Evolutionary conservation across 1,284 basidiomycete species (phyloP), one percentile per base, ranked within the genome.

Genomic region (Trichosporon ovoides): DNA sequence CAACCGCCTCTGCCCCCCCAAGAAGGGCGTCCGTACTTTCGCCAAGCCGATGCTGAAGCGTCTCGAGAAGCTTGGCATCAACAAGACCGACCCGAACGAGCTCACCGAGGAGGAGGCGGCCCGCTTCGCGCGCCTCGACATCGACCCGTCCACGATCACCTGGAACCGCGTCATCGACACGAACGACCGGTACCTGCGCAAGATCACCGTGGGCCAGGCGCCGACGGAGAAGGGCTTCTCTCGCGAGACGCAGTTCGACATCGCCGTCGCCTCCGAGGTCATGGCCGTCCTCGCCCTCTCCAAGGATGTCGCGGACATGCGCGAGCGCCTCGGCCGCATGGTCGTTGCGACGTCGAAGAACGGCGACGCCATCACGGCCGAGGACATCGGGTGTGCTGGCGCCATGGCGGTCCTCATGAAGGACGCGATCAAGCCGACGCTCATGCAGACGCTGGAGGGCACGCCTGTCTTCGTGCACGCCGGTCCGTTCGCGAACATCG

Each of bases 381-480:
- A 98, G 75, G 95, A 98, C 77, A 84, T 98, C 61, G 95, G 95
- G 68, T 91, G 91, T 68, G 89, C 92, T 64, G 95, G 95, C 63
- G 95, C 95, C 57, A 85, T 98, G 62, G 90, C 96, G 13, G 95
- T 98, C 52, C 83, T 98, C 61, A 91, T 98, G 88, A 98, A 98
- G 82, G 95, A 98, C 72, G 91, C 96, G 19, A 95, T 98, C 81
- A 98, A 98, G 81, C 95, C 95, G 19, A 98, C 97, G 74, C 79
- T 98, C 66, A 98, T 98, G 95, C 95, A 98, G 79, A 96, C 95
- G 10, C 82, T 98, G 51, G 91, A 98, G 84, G 95, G 95, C 53
- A 98, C 95, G 1, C 95, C 95, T 35, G 96, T 98, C 60, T 98
- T 98, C 73, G 96, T 98, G 7, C 95, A 98, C 77, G 95, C 95